These are phyloP conservation scores for Guyanaporus albipodus DNA, from an alignment of 768 basidiomycete species.

Conservation along the genomic window DNA sequence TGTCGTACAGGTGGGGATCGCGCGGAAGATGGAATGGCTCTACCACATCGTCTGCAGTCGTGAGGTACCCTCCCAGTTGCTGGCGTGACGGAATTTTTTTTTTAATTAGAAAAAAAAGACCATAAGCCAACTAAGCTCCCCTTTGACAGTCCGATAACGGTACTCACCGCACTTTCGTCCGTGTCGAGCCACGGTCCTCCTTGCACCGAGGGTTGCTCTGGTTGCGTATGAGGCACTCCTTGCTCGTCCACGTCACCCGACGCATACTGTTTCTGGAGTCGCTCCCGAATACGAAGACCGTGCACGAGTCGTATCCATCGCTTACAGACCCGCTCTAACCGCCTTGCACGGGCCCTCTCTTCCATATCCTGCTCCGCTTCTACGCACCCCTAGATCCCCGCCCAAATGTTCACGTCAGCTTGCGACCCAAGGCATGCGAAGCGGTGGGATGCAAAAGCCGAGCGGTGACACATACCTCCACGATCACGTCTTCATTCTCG, in stretches of 20 bases:
- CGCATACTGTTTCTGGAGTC: conserved; percentile 77
- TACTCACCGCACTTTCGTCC: conserved; percentile 23
- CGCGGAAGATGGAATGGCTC: conserved; percentile 69
- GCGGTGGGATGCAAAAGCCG: conserved; percentile 3
- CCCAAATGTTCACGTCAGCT: conserved; percentile 9
- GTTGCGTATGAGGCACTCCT: conserved; percentile 1
- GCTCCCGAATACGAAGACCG: conserved; percentile 80
- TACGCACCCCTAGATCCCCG: conserved; percentile 67
- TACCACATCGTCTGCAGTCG: conserved; percentile 68
- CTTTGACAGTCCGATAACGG: background rate
- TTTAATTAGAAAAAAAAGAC: background rate
- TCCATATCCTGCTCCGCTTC: conserved; percentile 75
- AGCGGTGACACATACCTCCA: conserved; percentile 57
- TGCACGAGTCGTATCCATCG: conserved; percentile 86
- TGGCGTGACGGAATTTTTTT: background rate
- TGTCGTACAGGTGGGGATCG: conserved; percentile 31
- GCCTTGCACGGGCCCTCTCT: conserved; percentile 71
- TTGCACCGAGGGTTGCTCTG: conserved; percentile 6
- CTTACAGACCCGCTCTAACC: conserved; percentile 76
- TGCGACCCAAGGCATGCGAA: background rate
- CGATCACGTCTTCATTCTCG: conserved; percentile 67
- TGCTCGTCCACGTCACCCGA: conserved; percentile 5
- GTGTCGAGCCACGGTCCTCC: conserved; percentile 19
- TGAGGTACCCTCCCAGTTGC: conserved; percentile 57
- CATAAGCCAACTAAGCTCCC: conserved; percentile 16